Percentiles rank a stretch among this genome's conserved stretches.
These are phyloP conservation scores for Cudoniella acicularis DNA, from an alignment of 495 filamentous ascomycete species.

Conservation along the genomic window DNA sequence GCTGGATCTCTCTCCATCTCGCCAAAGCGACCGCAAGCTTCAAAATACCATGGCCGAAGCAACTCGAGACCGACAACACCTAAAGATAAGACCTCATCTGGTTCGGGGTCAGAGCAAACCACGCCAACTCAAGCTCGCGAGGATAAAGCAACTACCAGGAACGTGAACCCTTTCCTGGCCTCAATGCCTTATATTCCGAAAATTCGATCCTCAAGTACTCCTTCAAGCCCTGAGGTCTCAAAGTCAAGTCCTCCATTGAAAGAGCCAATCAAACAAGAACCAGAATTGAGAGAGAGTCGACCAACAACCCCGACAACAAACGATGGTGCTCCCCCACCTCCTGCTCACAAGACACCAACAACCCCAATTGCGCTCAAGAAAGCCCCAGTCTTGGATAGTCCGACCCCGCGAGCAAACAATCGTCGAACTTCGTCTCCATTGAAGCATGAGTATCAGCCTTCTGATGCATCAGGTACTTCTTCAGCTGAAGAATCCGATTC, in stretches of 20 bases:
- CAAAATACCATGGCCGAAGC: constrained; percentile 1
- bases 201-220: constrained; percentile 30
- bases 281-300: constrained; percentile 28
- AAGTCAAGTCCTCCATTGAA: constrained; percentile 11
- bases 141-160: background rate
- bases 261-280: constrained; percentile 15
- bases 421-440: constrained; percentile 86
- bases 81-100: background rate
- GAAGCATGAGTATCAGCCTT: constrained; percentile 97
- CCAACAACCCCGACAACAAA: constrained; percentile 29
- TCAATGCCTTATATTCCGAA: constrained; percentile 56
- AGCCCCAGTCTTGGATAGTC: constrained; percentile 45
- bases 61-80: background rate
- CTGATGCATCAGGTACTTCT: constrained; percentile 59
- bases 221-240: background rate
- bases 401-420: constrained; percentile 40
- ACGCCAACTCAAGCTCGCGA: background rate
- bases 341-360: constrained; percentile 44
- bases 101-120: background rate
- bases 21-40: background rate
- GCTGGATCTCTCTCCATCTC: constrained; percentile 3
- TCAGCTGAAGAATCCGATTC: constrained; percentile 38
- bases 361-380: constrained; percentile 37
- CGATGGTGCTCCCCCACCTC: constrained; percentile 35
- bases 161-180: constrained; percentile 31